phyloP scores from a whole-genome alignment of 371 early-diverging fungal genomes.

The Circinella minor region DNA sequence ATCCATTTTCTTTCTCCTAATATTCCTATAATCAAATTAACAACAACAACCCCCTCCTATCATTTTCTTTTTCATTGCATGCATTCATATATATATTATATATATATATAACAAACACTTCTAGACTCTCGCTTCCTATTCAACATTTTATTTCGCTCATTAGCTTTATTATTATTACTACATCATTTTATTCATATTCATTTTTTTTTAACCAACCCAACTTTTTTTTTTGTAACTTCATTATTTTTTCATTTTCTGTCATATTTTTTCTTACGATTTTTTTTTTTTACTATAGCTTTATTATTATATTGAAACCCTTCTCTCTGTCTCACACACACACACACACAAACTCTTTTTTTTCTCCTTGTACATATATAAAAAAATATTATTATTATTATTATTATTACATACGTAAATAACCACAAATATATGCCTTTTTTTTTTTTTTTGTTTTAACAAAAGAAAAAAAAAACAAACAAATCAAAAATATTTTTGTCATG shows the following conservation, averaged over 20 bases:
- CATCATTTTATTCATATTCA: too few relatives aligned
- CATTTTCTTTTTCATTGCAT: conserved; percentile 4
- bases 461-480: neutral
- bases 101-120: too few relatives aligned
- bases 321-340: neutral
- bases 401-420: conserved; percentile 3
- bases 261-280: neutral
- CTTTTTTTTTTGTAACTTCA: too few relatives aligned
- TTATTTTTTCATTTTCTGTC: neutral
- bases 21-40: neutral
- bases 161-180: too few relatives aligned
- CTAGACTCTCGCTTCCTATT: too few relatives aligned
- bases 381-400: neutral
- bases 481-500: neutral
- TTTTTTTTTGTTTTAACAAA: too few relatives aligned
- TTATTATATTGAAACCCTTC: neutral
- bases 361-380: conserved; percentile 1
- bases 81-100: too few relatives aligned
- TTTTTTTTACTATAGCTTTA: neutral
- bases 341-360: neutral
- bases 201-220: too few relatives aligned
- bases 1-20: conserved; percentile 6
- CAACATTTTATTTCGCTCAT: too few relatives aligned
- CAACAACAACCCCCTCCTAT: neutral
- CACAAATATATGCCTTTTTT: neutral